Conservation (phyloP, 116 monocot genomes). For the Iris pallida region DNA sequence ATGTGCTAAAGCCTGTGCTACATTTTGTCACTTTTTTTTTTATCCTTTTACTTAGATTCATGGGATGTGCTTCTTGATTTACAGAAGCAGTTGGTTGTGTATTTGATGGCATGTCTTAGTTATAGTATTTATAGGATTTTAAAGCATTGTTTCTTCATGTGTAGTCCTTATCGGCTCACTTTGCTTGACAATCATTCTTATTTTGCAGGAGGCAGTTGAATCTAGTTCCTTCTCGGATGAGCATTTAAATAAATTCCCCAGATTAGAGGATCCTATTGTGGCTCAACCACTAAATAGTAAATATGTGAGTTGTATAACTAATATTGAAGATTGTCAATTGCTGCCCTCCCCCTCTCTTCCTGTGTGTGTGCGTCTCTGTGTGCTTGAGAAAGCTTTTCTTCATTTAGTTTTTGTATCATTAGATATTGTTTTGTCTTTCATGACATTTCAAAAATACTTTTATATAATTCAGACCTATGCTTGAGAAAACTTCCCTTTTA, state of each 20-base stretch:
- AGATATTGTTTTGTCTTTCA: not conserved
- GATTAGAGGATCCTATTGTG: constrained; percentile 6
- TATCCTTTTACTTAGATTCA: too few species aligned
- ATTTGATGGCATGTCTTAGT: not conserved
- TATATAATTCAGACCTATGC: too few species aligned
- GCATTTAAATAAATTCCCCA: constrained; percentile 1
- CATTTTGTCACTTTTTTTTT: too few species aligned
- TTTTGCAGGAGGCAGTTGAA: constrained; percentile 11
- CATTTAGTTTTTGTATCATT: too few species aligned
- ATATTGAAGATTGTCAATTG: not conserved
- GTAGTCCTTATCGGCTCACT: not conserved
- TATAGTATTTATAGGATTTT: not conserved
- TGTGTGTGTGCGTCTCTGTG: not conserved
- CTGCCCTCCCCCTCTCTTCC: not conserved
- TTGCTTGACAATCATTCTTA: not conserved
- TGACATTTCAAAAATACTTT: too few species aligned
- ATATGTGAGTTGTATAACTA: constrained; percentile 8
- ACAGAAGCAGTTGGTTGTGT: not conserved
- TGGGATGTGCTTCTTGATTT: not conserved
- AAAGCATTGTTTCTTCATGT: not conserved
- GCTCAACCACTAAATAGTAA: constrained; percentile 14
- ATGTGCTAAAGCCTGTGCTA: too few species aligned
- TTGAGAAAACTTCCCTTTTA: too few species aligned
- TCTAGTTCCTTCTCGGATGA: not conserved
- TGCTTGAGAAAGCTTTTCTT: too few species aligned